These are phyloP conservation scores for Aspergillus ruber DNA, from an alignment of 2,329 filamentous ascomycete species.

Conservation along the genomic window DNA sequence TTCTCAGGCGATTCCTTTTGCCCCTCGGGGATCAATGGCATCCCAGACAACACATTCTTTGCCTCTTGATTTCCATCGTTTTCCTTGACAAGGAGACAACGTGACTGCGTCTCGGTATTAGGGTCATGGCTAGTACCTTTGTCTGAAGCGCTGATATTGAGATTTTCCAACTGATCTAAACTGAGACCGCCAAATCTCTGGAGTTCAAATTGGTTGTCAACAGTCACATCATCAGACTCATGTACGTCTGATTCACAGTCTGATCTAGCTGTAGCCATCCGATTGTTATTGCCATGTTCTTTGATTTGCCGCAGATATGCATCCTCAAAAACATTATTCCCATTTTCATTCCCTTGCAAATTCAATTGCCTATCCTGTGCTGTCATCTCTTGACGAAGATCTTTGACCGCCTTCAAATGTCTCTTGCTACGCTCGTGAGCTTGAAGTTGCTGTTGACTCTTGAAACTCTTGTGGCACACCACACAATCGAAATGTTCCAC, in stretches of 20 bases:
- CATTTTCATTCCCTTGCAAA: constrained; percentile 6
- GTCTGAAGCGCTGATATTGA: constrained; percentile 1
- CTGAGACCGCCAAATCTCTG: neutral
- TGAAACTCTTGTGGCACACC: constrained; percentile 62
- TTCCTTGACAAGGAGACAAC: neutral
- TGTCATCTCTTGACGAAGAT: constrained; percentile 74
- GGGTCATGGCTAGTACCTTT: constrained; percentile 39
- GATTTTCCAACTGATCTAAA: neutral
- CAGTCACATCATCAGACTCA: neutral
- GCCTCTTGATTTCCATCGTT: constrained; percentile 2
- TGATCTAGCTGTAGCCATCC: neutral
- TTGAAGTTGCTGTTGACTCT: constrained; percentile 87
- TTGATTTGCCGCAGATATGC: neutral
- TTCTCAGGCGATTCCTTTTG: constrained; percentile 22
- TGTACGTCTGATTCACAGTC: neutral
- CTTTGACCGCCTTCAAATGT: constrained; percentile 77
- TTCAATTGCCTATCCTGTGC: constrained; percentile 60
- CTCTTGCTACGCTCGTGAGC: constrained; percentile 96
- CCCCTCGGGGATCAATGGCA: constrained; percentile 8
- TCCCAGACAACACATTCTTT: neutral
- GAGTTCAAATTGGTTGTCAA: neutral
- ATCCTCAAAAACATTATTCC: neutral
- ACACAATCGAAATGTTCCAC: constrained; percentile 58
- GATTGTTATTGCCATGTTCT: neutral
- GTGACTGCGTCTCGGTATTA: constrained; percentile 1